Evolutionary conservation across 768 basidiomycete species (phyloP), one percentile per base, ranked within the genome.

Genomic region (Boletus barrowsii): DNA sequence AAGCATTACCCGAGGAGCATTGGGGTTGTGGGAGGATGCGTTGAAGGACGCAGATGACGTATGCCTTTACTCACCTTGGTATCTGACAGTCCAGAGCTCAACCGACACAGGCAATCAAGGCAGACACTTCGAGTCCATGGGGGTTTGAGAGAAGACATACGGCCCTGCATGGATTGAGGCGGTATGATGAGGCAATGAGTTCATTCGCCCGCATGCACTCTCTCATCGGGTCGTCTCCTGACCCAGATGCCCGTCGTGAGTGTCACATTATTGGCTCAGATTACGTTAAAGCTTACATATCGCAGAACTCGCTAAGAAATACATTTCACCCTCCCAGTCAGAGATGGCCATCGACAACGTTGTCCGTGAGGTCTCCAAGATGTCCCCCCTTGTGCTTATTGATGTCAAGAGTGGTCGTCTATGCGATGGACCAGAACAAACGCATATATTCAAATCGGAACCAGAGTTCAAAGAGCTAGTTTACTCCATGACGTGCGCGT

Each of bases 21-120:
- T 33, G 3, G 10, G n/a, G 11, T 22, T 15, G 7, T 60, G 62
- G 53, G 55, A 53, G 3, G 59, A 54, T 17, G 53, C 59, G 2
- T n/a, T 64, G 41, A 36, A 43, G 4, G 62, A 63, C 10, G 59
- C 62, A 17, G 44, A 63, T n/a, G 17, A 53, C 26, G 62, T 56
- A 49, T 14, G 15, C 1, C 1, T n/a, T 41, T n/a, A n/a, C 7
- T 3, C 3, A 13, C 9, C 6, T 17, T 0, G 3, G 1, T 35
- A 2, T 29, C 24, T 24, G 17, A n/a, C 6, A 2, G 2, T 11
- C 3, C 18, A 35, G 7, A 36, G n/a, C 4, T 10, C 3, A 0
- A 5, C 0, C 14, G 10, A 18, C 0, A 0, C 15, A 58, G 57
- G 57, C 47, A 20, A 42, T 58, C 14, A 17, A 53, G 8, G 14